Evolutionary conservation across 495 filamentous ascomycete genomes (phyloP), one percentile per base, ranked within the genome.

Genomic region (Aspergillus asperescens): DNA sequence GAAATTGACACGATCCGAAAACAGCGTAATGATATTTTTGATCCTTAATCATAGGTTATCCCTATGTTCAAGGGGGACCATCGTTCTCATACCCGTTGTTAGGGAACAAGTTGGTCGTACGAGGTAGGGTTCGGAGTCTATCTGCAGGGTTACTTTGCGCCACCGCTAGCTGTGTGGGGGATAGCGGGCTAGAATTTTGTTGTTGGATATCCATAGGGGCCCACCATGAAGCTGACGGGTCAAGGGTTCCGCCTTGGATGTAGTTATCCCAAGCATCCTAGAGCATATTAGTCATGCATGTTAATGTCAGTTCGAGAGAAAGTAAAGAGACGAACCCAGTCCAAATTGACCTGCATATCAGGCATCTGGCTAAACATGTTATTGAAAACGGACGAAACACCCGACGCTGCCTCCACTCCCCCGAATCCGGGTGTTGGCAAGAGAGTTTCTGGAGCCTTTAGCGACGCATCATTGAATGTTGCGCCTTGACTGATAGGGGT

Each of bases 311-410:
- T 7, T 25, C n/a, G 7, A 13, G 9, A 12, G 7, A 47, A 28
- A 50, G 28, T 27, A 7, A 6, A 24, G n/a, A 13, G 42, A 64
- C 83, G 69, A 73, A 91, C 88, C 88, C 88, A 93, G 62, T 91
- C 88, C 59, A 91, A 78, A 56, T 85, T 88, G 22, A 54, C 64
- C 52, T 83, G 80, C 73, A 80, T 74, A 31, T 87, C 84, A 22
- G 82, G 81, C 63, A 78, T 73, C 43, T 77, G 68, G 18, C 81
- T 76, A 55, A 87, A 75, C 62, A 78, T 73, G 53, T 71, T 79
- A 47, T 67, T 77, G 47, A 77, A 75, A 54, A 76, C 80, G 52
- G 81, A 82, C 51, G 73, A 62, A 16, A 61, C 59, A 18, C 64
- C 67, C 2, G 73, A 52, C 32, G 69, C 62, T 43, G 78, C 68